phyloP scores from a whole-genome alignment of 139 green algal genomes.

The Chlamydomonas sp. region DNA sequence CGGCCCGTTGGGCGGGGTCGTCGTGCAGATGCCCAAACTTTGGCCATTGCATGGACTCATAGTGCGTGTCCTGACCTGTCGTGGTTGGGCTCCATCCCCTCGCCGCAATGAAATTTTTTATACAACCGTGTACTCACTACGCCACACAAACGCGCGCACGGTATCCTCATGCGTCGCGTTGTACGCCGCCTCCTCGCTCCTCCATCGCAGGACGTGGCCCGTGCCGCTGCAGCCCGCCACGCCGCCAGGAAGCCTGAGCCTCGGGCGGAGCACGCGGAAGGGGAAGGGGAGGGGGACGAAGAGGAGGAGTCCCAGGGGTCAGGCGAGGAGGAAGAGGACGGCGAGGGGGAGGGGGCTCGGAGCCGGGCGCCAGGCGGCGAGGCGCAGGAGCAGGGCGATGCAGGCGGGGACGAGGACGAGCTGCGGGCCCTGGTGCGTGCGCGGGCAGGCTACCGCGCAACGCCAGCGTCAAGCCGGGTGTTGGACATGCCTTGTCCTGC shows the following conservation, averaged over 20 bases:
- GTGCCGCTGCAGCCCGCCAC: not conserved
- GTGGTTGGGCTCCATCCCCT: not conserved
- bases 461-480: no score
- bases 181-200: not conserved
- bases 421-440: slow-evolving; percentile 15
- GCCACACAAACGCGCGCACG: not conserved
- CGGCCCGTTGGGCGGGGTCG: not conserved
- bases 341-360: not conserved
- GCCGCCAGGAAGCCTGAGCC: not conserved
- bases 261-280: not conserved
- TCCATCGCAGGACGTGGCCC: not conserved
- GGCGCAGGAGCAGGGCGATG: not conserved
- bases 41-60: not conserved
- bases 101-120: not conserved
- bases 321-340: not conserved
- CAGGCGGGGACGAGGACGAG: slow-evolving; percentile 1
- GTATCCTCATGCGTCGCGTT: not conserved
- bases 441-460: no score
- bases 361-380: not conserved
- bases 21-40: not conserved
- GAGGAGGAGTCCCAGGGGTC: not conserved
- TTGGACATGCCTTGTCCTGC: no score
- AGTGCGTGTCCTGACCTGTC: not conserved
- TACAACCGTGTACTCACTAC: not conserved
- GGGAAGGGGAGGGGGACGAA: not conserved